These are phyloP conservation scores for Lachnellula hyalina DNA, from an alignment of 2,329 filamentous ascomycete species.

Conservation along the genomic window DNA sequence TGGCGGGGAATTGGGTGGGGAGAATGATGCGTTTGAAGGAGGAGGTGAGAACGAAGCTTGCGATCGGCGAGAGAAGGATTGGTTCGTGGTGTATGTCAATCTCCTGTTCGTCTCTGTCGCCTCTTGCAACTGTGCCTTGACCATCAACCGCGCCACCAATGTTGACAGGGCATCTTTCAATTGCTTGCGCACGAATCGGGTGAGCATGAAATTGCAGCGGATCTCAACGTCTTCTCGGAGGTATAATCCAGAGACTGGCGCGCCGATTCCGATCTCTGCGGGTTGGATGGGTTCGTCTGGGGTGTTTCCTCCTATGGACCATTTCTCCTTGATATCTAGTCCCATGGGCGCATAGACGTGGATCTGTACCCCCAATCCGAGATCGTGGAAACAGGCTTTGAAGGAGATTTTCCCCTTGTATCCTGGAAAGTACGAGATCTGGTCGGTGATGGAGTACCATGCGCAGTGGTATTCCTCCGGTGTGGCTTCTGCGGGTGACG, in stretches of 20 bases:
- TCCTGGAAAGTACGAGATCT: constrained; percentile 68
- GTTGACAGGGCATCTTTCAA: constrained; percentile 69
- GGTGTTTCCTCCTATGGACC: constrained; percentile 66
- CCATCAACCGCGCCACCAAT: constrained; percentile 58
- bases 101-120: constrained; percentile 21
- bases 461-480: constrained; percentile 64
- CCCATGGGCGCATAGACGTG: constrained; percentile 79
- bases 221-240: constrained; percentile 78
- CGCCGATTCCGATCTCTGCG: constrained; percentile 59
- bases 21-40: not conserved
- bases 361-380: constrained; percentile 67
- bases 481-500: constrained; percentile 59
- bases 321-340: constrained; percentile 71
- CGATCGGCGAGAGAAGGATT: not conserved
- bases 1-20: not conserved
- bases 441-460: constrained; percentile 78
- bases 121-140: constrained; percentile 39
- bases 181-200: constrained; percentile 72
- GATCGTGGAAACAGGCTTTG: constrained; percentile 73
- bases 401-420: constrained; percentile 63
- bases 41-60: not conserved
- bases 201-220: constrained; percentile 70
- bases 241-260: constrained; percentile 65
- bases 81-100: constrained; percentile 8
- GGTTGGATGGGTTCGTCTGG: constrained; percentile 63